Evolutionary conservation across 495 filamentous ascomycete genomes (phyloP), one percentile per base, ranked within the genome.

Genomic region (Hypomontagnella submonticulosa): DNA sequence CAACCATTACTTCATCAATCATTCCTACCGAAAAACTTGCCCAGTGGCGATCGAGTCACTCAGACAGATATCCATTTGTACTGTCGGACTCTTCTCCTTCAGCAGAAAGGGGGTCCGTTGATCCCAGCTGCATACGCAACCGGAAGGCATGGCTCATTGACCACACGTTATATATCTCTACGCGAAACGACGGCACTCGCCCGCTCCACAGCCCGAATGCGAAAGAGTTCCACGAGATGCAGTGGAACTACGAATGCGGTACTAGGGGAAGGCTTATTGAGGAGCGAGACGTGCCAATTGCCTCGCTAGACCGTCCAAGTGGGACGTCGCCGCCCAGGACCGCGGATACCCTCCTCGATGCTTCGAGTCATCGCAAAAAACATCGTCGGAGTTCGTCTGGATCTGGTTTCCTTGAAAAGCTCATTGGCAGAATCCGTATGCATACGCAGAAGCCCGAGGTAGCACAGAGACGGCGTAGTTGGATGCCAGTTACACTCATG

Each of bases 131-230:
- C 44, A 68, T 75, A 54, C 66, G 73, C 7, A 67, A 63, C 16
- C 55, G 69, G 7, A 75, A 75, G 60, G 57, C 68, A 18, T 75
- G 73, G 73, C 64, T 73, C 15, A 75, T 75, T 48, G 73, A 75
- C 19, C 70, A 75, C 41, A 75, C 73, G 11, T 33, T 73, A 15
- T 75, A 71, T 32, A 57, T 75, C 9, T 75, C 73, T 16, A 60
- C 67, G 1, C 59, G 68, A 36, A 57, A 58, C 12, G 65, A 67
- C 33, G 71, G 71, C 7, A 75, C 73, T 48, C 68, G 69, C 18
- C 68, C 71, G 19, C 58, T 71, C 32, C 66, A 66, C 10, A 71
- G 66, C 23, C 71, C 71, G 8, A 71, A 68, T 20, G 71, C 73
- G 2, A 66, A 66, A 12, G 57, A 73, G 34, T 72, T 75, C 33